phyloP scores from a whole-genome alignment of 257 asterid genomes.

The Solanum arcanum region DNA sequence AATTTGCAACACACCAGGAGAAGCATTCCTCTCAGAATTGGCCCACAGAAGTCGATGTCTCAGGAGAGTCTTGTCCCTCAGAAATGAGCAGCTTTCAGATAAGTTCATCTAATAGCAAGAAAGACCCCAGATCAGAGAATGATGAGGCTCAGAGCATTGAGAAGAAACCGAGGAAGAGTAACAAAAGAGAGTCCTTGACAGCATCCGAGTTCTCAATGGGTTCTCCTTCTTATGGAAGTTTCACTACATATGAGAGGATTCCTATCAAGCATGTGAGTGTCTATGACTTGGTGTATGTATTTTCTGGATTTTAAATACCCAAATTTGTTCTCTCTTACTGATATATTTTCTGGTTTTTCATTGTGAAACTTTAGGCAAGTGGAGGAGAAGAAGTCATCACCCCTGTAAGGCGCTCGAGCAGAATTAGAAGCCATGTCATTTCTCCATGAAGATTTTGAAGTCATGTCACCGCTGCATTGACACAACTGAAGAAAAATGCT shows the following conservation, averaged over 20 bases:
- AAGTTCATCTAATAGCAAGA: constrained; percentile 21
- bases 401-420: constrained; percentile 92
- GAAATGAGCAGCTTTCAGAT: constrained; percentile 66
- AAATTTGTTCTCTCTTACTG: neutral
- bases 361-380: constrained; percentile 25
- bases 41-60: constrained; percentile 19
- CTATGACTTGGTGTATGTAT: neutral
- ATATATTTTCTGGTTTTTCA: neutral
- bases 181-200: constrained; percentile 56
- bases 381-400: constrained; percentile 74
- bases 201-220: constrained; percentile 33
- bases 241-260: constrained; percentile 79
- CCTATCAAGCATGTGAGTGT: constrained; percentile 64
- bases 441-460: constrained; percentile 23
- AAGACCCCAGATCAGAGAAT: constrained; percentile 8
- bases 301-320: neutral
- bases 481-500: neutral
- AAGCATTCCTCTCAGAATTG: constrained; percentile 19
- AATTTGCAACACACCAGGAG: constrained; percentile 4
- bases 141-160: constrained; percentile 52
- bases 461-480: neutral
- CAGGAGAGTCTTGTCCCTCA: constrained; percentile 40
- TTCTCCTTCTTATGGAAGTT: constrained; percentile 83
- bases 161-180: constrained; percentile 13
- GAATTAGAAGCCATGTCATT: constrained; percentile 47